These are phyloP conservation scores for Cyclotella cryptica DNA, from an alignment of 108 stramenopile genomes.

Conservation along the genomic window DNA sequence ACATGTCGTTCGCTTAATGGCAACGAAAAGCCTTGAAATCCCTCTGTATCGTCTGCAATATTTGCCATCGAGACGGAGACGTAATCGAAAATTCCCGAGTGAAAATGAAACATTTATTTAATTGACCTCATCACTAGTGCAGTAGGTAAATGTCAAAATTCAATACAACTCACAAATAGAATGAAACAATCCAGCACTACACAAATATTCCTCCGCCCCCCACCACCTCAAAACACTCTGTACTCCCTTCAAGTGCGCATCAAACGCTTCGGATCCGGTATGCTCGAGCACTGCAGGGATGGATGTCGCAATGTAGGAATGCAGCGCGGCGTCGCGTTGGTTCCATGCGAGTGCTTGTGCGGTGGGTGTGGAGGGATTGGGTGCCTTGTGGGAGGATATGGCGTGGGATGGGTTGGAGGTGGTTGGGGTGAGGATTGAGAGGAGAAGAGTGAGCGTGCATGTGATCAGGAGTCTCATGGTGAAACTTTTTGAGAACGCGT, in stretches of 20 bases:
- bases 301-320: constrained; percentile 56
- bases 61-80: background rate
- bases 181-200: constrained; percentile 79
- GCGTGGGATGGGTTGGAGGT: constrained; percentile 2
- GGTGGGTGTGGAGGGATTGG: constrained; percentile 53
- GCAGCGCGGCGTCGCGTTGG: constrained; percentile 51
- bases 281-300: constrained; percentile 76
- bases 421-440: background rate
- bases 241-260: constrained; percentile 75
- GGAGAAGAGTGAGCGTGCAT: background rate
- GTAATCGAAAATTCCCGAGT: too few species aligned
- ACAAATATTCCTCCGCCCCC: constrained; percentile 60
- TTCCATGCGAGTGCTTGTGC: constrained; percentile 49
- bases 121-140: too few species aligned
- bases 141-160: too few species aligned
- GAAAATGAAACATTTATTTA: too few species aligned
- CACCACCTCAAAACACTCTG: constrained; percentile 70
- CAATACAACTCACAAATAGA: constrained; percentile 54
- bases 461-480: background rate
- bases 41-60: constrained; percentile 71
- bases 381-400: constrained; percentile 50
- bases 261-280: constrained; percentile 73
- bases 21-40: constrained; percentile 79
- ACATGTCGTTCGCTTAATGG: constrained; percentile 60
- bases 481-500: too few species aligned